Percentiles rank a stretch among this genome's conserved stretches.
Evolutionary conservation across 2,329 filamentous ascomycete genomes (phyloP).

Genomic region (Chaetomiaceae sp.): DNA sequence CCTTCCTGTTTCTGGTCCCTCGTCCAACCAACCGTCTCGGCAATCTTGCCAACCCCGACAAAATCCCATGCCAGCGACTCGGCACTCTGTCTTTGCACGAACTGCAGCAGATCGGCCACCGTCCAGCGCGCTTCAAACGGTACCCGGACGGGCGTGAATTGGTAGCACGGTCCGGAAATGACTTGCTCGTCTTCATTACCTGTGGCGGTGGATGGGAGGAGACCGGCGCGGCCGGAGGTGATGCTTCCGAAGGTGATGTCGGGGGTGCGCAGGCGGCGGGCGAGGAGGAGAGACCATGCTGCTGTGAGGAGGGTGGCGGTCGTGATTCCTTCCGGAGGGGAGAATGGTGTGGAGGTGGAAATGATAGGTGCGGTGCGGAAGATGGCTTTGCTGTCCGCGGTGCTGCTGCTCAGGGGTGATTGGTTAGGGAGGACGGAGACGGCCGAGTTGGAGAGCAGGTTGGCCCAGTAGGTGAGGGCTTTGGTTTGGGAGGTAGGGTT

Average conservation of each 20-base stretch:
- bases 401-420: conserved; percentile 30
- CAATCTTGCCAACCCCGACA: conserved; percentile 48
- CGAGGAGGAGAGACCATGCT: conserved; percentile 61
- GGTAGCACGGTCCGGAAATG: conserved; percentile 62
- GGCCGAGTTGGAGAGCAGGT: conserved; percentile 51
- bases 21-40: too few relatives aligned
- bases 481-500: conserved; percentile 32
- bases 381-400: conserved; percentile 9
- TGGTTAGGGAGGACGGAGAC: conserved; percentile 35
- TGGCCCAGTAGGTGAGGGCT: conserved; percentile 52
- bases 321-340: conserved; percentile 46
- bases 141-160: conserved; percentile 61
- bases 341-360: conserved; percentile 42
- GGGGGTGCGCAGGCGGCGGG: conserved; percentile 45
- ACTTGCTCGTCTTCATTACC: conserved; percentile 44
- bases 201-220: conserved; percentile 39
- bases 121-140: conserved; percentile 39
- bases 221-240: conserved; percentile 58
- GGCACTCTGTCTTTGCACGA: conserved; percentile 53
- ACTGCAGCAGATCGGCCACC: conserved; percentile 45
- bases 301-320: conserved; percentile 62
- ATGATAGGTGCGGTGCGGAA: conserved; percentile 32
- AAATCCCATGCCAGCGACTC: conserved; percentile 48
- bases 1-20: too few relatives aligned
- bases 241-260: conserved; percentile 64